Percentiles rank a stretch among this genome's conserved stretches.
These are phyloP conservation scores for Cercophora scortea DNA, from an alignment of 495 filamentous ascomycete genomes.

Conservation along the genomic window DNA sequence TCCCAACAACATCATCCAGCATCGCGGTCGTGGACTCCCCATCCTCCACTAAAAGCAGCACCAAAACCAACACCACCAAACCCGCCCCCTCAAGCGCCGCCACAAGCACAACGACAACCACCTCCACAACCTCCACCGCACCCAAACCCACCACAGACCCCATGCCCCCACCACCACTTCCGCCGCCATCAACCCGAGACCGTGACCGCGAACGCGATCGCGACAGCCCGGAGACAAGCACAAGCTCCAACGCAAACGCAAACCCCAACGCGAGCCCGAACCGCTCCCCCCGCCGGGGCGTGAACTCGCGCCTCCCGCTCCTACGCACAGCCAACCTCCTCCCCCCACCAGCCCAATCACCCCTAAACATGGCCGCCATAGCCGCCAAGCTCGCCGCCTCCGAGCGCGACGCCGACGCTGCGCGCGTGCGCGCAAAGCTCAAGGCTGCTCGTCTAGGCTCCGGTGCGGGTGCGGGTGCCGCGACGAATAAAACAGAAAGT, in stretches of 20 bases:
- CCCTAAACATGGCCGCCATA: constrained; percentile 45
- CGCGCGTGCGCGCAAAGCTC: constrained; percentile 47
- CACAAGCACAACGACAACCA: neutral
- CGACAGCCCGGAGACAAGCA: neutral
- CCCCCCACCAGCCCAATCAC: constrained; percentile 37
- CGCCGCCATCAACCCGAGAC: neutral
- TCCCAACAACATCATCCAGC: too few relatives aligned
- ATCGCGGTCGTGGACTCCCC: too few relatives aligned
- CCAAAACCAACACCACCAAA: neutral
- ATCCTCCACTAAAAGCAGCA: too few relatives aligned
- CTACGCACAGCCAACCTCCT: constrained; percentile 21
- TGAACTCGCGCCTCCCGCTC: constrained; percentile 34
- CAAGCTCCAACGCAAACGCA: constrained; percentile 10
- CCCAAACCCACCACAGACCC: neutral
- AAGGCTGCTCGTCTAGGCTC: constrained; percentile 32
- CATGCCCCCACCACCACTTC: constrained; percentile 3
- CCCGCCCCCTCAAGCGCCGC: neutral
- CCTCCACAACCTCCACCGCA: neutral
- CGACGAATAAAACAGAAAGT: neutral
- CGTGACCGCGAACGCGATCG: neutral
- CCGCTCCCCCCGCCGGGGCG: constrained; percentile 12
- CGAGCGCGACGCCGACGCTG: constrained; percentile 49
- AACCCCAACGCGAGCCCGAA: constrained; percentile 9
- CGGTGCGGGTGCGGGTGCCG: neutral
- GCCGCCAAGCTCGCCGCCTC: constrained; percentile 48